These are phyloP conservation scores for Gypsophila paniculata DNA, from an alignment of 179 eudicot genomes.

Conservation along the genomic window DNA sequence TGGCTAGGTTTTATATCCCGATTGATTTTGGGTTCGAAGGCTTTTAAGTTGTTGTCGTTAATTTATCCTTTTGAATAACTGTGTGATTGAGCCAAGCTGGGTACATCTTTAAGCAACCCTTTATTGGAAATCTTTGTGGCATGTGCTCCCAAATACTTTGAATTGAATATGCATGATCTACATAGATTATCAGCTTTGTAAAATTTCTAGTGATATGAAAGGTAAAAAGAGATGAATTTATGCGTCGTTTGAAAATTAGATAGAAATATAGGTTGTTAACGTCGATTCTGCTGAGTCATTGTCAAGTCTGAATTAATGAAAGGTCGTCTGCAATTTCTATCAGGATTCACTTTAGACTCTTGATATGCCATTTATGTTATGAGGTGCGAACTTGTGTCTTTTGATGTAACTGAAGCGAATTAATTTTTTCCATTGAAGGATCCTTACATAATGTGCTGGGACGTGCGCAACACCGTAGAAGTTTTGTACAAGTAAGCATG, in stretches of 20 bases:
- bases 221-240: neutral
- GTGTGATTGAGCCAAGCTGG: neutral
- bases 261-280: neutral
- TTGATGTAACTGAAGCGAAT: constrained; percentile 14
- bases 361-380: neutral
- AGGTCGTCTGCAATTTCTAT: neutral
- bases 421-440: constrained; percentile 47
- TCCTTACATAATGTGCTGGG: constrained; percentile 98
- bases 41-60: neutral
- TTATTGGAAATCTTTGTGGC: neutral
- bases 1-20: neutral
- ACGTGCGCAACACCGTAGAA: constrained; percentile 86
- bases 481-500: constrained; percentile 82
- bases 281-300: neutral
- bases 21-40: too few relatives aligned
- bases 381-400: neutral
- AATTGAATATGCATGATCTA: too few relatives aligned
- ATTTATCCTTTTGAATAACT: neutral
- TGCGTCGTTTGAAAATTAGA: neutral
- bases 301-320: neutral
- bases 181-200: neutral
- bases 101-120: neutral
- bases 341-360: neutral
- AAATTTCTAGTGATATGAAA: neutral
- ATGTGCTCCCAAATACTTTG: neutral